Evolutionary conservation across 768 basidiomycete species (phyloP), one percentile per base, ranked within the genome.

Genomic region (Inosperma sp.): DNA sequence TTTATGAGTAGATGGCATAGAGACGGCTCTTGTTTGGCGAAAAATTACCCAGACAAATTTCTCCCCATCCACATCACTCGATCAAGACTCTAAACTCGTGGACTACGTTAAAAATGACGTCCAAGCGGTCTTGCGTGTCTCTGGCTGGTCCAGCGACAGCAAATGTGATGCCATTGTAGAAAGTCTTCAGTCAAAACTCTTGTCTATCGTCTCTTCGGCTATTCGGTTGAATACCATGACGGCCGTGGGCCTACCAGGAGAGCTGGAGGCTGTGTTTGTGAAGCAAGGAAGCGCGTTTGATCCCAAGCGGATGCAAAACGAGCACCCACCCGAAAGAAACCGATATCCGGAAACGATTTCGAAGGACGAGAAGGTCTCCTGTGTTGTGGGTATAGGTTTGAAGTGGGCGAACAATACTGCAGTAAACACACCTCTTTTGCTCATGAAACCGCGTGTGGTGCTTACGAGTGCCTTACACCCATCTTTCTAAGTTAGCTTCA

Each of bases 361-460:
- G 21, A 55, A 30, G 25, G 55, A 49, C 25, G 59, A 68, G 35
- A 49, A 59, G 21, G 65, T 70, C 14, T 52, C 70, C 14, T 68
- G 67, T 37, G 68, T 65, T 10, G 59, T 66, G 19, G 68, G 64
- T 9, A 44, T 72, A 22, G 71, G 71, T 27, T 53, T 72, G 43
- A 58, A 56, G 41, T 51, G 51, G 53, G 47, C 46, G 43, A 52
- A 58, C 17, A 35, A 46, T 17, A 52, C 31, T 16, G 51, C 37
- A 19, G 41, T 40, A 10, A 57, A 62, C 34, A 45, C 47, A 17
- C 55, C 57, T 29, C 37, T 57, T 17, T 49, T 62, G 26, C 41
- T 68, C n/a, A 30, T 51, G 14, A 68, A 62, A 48, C 67, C 67
- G 22, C 63, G 65, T 51, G 61, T 66, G 6, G 61, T 66, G 19